phyloP scores from a whole-genome alignment of 768 basidiomycete genomes.

The Rhizopogon salebrosus region DNA sequence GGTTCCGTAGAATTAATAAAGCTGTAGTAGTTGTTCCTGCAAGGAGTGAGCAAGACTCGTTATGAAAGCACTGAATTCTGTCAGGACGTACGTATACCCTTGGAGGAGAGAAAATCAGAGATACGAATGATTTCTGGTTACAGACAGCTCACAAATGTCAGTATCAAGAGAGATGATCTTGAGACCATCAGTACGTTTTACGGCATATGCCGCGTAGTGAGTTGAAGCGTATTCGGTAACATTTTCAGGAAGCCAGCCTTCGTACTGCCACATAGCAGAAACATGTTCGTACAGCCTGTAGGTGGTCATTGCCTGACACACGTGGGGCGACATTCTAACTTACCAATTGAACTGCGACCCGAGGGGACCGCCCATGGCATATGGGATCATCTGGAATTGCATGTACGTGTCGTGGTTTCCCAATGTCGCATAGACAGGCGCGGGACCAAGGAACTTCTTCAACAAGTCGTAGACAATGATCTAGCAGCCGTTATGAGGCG shows the following conservation, averaged over 20 bases:
- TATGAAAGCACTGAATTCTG: not conserved
- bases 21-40: slow-evolving; percentile 40
- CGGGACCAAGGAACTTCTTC: slow-evolving; percentile 49
- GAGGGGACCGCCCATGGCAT: slow-evolving; percentile 29
- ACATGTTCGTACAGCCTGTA: slow-evolving; percentile 47
- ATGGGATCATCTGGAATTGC: slow-evolving; percentile 33
- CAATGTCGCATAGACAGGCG: slow-evolving; percentile 64
- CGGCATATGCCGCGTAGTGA: slow-evolving; percentile 45
- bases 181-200: slow-evolving; percentile 37
- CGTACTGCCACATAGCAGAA: slow-evolving; percentile 39
- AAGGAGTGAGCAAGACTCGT: not conserved
- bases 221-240: slow-evolving; percentile 35
- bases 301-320: not conserved
- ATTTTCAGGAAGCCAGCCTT: slow-evolving; percentile 38
- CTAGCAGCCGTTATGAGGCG: slow-evolving; percentile 24
- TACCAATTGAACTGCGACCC: slow-evolving; percentile 39
- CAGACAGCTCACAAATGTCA: slow-evolving; percentile 36
- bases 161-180: slow-evolving; percentile 49
- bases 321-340: not conserved
- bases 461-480: slow-evolving; percentile 58
- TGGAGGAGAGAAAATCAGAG: not conserved
- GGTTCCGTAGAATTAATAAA: slow-evolving; percentile 42
- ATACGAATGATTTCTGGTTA: not conserved
- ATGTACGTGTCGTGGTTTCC: slow-evolving; percentile 72
- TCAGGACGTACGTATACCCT: slow-evolving; percentile 30